phyloP scores from a whole-genome alignment of 2,329 filamentous ascomycete species.

The Alternaria atra region DNA sequence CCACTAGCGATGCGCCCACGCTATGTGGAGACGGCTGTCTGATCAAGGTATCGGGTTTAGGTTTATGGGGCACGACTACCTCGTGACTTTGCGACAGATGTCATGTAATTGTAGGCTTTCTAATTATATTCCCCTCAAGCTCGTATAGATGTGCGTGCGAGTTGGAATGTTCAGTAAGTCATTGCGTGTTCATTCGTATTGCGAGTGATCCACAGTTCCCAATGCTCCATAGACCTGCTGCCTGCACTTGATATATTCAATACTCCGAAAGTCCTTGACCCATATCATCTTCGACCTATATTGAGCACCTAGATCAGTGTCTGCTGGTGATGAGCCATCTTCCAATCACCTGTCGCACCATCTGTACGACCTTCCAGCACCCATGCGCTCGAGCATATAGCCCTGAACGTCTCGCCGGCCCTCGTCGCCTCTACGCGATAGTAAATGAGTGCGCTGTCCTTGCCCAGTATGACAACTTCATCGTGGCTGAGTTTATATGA shows the following conservation, averaged over 20 bases:
- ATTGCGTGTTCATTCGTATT: background rate
- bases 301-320: slow-evolving; percentile 28
- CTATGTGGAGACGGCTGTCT: slow-evolving; percentile 22
- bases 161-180: background rate
- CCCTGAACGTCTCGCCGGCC: slow-evolving; percentile 26
- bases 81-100: background rate
- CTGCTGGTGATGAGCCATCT: slow-evolving; percentile 43
- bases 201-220: background rate
- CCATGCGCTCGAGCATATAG: slow-evolving; percentile 42
- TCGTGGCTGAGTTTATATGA: slow-evolving; percentile 40
- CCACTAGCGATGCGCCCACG: slow-evolving; percentile 23
- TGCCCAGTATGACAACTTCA: slow-evolving; percentile 36
- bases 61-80: background rate
- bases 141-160: background rate
- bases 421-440: slow-evolving; percentile 36
- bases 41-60: slow-evolving; percentile 7
- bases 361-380: slow-evolving; percentile 26
- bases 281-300: background rate
- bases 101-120: background rate
- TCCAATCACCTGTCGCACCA: slow-evolving; percentile 29
- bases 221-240: background rate
- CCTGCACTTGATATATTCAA: background rate
- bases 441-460: slow-evolving; percentile 36
- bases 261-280: background rate
- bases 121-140: background rate